Percentiles rank a stretch among this genome's conserved stretches.
These are phyloP conservation scores for Tylopilus vinaceipallidus DNA, from an alignment of 768 basidiomycete genomes.

Conservation along the genomic window DNA sequence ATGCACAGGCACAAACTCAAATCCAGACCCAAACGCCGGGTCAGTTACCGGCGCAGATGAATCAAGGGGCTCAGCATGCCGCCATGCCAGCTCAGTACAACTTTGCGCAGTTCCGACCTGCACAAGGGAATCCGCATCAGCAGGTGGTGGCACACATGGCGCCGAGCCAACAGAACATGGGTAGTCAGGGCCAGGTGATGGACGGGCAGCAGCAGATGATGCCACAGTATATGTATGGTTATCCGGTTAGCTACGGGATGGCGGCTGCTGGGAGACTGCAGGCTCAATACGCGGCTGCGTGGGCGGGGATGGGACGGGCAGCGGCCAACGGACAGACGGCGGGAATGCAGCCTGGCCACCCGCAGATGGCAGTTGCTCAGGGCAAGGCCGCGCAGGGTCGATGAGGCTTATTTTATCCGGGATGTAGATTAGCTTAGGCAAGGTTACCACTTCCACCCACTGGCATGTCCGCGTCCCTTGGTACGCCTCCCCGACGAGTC, in stretches of 20 bases:
- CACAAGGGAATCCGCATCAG: constrained; percentile 27
- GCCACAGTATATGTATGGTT: constrained; percentile 31
- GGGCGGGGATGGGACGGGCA: constrained; percentile 22
- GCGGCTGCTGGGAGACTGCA: constrained; percentile 15
- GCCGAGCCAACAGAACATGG: constrained; percentile 29
- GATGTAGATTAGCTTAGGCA: constrained; percentile 19
- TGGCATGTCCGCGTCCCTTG: constrained; percentile 31
- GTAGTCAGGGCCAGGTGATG: constrained; percentile 20
- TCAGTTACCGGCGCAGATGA: constrained; percentile 25
- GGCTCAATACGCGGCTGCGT: constrained; percentile 23
- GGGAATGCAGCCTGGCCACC: constrained; percentile 29
- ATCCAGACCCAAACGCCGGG: constrained; percentile 22
- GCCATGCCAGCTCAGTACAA: constrained; percentile 32
- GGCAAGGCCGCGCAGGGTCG: constrained; percentile 36
- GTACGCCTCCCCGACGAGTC: constrained; percentile 12
- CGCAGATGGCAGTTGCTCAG: constrained; percentile 30
- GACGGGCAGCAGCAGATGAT: constrained; percentile 31
- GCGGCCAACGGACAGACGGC: constrained; percentile 26
- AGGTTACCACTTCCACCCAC: too few relatives aligned
- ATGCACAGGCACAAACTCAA: constrained; percentile 21
- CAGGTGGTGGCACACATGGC: constrained; percentile 25
- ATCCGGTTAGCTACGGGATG: constrained; percentile 24
- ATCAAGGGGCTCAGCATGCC: constrained; percentile 27
- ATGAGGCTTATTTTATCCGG: too few relatives aligned
- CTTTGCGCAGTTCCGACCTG: constrained; percentile 34